A percentile compares a stretch with the other conserved stretches of the same genome.
These are phyloP conservation scores for Chrysanthemum makinoi DNA, from an alignment of 129 eudicot genomes.

Conservation along the genomic window DNA sequence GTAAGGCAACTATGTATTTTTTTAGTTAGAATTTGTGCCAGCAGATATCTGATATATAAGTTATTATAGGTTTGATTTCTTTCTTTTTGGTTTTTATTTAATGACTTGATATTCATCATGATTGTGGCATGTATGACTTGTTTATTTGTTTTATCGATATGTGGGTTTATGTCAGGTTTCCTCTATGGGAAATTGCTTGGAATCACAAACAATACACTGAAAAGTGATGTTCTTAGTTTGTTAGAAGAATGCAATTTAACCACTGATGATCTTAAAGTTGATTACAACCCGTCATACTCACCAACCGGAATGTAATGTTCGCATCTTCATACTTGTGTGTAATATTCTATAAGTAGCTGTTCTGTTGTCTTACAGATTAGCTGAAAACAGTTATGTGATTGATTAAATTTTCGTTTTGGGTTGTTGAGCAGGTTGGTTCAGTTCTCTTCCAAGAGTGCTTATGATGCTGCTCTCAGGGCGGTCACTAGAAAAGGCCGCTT, in stretches of 20 bases:
- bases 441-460: constrained; percentile 51
- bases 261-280: constrained; percentile 55
- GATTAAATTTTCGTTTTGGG: constrained; percentile 11
- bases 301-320: constrained; percentile 55
- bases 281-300: constrained; percentile 34
- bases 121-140: not conserved
- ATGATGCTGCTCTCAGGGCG: constrained; percentile 45
- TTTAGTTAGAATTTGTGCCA: no score
- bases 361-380: not conserved
- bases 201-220: constrained; percentile 48
- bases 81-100: no score
- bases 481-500: constrained; percentile 42
- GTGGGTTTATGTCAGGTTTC: constrained; percentile 37
- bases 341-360: not conserved
- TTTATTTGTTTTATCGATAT: constrained; percentile 3
- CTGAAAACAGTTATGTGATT: not conserved
- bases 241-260: constrained; percentile 56
- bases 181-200: constrained; percentile 51
- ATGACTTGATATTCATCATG: not conserved
- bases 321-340: not conserved
- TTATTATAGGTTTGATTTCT: no score
- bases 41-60: no score
- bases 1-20: no score
- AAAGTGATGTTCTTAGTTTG: constrained; percentile 58
- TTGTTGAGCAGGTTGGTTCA: constrained; percentile 59